Evolutionary conservation across 768 basidiomycete species (phyloP).

Genomic region (Leucocoprinus sp.): DNA sequence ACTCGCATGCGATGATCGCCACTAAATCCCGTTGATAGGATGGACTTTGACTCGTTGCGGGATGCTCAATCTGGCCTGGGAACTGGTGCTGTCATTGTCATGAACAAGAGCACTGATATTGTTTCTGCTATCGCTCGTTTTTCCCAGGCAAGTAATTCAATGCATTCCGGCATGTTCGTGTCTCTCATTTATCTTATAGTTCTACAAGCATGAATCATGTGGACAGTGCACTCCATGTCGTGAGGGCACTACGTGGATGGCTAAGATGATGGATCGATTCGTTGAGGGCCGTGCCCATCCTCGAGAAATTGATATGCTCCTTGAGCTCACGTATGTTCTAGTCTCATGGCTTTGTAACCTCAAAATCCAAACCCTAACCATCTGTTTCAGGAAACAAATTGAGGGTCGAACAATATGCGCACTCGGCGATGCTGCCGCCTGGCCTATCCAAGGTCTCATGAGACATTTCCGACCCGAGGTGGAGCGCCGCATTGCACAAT

Average conservation of each 20-base stretch:
- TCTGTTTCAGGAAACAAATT: conserved; percentile 70
- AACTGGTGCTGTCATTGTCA: conserved; percentile 97
- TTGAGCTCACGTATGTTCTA: conserved; percentile 75
- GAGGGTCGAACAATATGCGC: conserved; percentile 97
- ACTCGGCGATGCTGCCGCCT: conserved; percentile 93
- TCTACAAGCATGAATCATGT: conserved; percentile 98
- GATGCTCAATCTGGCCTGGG: conserved; percentile 95
- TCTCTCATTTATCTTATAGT: conserved; percentile 40
- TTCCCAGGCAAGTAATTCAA: conserved; percentile 17
- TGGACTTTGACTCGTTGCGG: conserved; percentile 98
- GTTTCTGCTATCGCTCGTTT: conserved; percentile 93
- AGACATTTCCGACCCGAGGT: conserved; percentile 96
- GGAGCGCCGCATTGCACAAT: conserved; percentile 77
- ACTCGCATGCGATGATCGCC: background rate
- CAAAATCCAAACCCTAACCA: background rate
- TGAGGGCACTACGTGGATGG: conserved; percentile 98
- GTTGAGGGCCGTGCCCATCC: conserved; percentile 84
- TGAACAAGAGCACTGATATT: conserved; percentile 97
- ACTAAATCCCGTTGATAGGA: conserved; percentile 34
- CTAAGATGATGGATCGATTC: conserved; percentile 99
- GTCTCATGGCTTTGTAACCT: conserved; percentile 7
- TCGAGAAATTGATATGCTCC: conserved; percentile 97
- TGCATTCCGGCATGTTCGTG: background rate
- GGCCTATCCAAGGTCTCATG: conserved; percentile 98
- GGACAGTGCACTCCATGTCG: conserved; percentile 95